phyloP scores from a whole-genome alignment of 768 basidiomycete genomes.

The Trametes cinnabarina region DNA sequence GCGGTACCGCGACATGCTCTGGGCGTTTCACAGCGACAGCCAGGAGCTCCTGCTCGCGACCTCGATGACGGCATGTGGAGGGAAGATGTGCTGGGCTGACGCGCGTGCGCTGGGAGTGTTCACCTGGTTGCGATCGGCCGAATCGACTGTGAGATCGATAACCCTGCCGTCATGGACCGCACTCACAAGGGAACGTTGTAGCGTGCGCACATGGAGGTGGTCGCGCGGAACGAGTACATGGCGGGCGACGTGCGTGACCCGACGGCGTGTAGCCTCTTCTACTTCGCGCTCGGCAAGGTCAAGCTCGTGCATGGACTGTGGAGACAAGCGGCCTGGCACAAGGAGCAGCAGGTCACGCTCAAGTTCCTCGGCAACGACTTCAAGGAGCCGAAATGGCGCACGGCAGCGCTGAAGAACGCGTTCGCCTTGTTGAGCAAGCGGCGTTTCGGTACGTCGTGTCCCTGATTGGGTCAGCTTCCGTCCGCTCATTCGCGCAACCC shows the following conservation, averaged over 20 bases:
- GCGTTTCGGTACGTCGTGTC: slow-evolving; percentile 71
- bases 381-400: slow-evolving; percentile 76
- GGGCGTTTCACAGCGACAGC: slow-evolving; percentile 95
- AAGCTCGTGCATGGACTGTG: slow-evolving; percentile 93
- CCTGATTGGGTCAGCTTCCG: neutral
- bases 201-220: slow-evolving; percentile 79
- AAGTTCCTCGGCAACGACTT: slow-evolving; percentile 94
- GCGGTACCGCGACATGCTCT: slow-evolving; percentile 91
- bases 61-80: slow-evolving; percentile 68
- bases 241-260: slow-evolving; percentile 85
- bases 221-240: slow-evolving; percentile 94
- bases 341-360: slow-evolving; percentile 84
- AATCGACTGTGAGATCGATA: slow-evolving; percentile 62
- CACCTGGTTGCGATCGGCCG: slow-evolving; percentile 81
- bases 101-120: slow-evolving; percentile 84
- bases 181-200: slow-evolving; percentile 30
- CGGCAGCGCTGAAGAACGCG: slow-evolving; percentile 95
- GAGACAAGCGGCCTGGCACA: slow-evolving; percentile 93
- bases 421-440: slow-evolving; percentile 89
- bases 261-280: slow-evolving; percentile 83
- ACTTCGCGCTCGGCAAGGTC: slow-evolving; percentile 91
- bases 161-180: neutral
- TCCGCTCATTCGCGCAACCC: slow-evolving; percentile 3
- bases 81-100: slow-evolving; percentile 88
- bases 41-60: slow-evolving; percentile 79